Percentiles rank a stretch among this genome's conserved stretches.
Evolutionary conservation across 331 rosid genomes (phyloP).

Genomic region (Acacia concinna): DNA sequence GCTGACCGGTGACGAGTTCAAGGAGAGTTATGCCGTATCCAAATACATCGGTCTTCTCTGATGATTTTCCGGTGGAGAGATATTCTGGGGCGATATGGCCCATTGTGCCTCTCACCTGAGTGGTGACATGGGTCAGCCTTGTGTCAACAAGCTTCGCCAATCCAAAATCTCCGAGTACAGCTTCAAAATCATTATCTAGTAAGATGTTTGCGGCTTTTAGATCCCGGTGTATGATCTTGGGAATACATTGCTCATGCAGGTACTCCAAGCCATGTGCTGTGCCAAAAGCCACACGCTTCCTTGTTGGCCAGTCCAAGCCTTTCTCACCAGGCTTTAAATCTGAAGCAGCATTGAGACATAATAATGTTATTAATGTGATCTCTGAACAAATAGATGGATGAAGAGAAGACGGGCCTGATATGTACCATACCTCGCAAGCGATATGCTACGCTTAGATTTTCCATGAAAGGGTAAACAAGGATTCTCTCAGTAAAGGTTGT

Average conservation of each 20-base stretch:
- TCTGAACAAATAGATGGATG: background rate
- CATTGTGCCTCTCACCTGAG: conserved; percentile 96
- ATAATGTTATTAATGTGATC: background rate
- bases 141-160: conserved; percentile 78
- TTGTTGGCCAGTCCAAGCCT: conserved; percentile 87
- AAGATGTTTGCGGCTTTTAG: conserved; percentile 93
- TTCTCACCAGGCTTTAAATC: conserved; percentile 87
- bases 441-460: conserved; percentile 86
- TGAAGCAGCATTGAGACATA: conserved; percentile 32
- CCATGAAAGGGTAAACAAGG: conserved; percentile 97
- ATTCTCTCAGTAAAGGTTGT: conserved; percentile 78
- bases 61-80: conserved; percentile 86
- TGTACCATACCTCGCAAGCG: conserved; percentile 85
- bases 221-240: conserved; percentile 93
- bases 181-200: conserved; percentile 79
- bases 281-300: conserved; percentile 84
- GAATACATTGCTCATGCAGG: conserved; percentile 88
- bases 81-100: conserved; percentile 98
- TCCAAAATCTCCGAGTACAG: conserved; percentile 95
- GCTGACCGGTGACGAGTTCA: conserved; percentile 88
- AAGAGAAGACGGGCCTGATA: background rate
- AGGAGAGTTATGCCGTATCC: conserved; percentile 96
- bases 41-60: conserved; percentile 89
- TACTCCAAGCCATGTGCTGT: conserved; percentile 91
- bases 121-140: conserved; percentile 79